phyloP scores from a whole-genome alignment of 1,284 basidiomycete species.

The Volvariella volvacea region DNA sequence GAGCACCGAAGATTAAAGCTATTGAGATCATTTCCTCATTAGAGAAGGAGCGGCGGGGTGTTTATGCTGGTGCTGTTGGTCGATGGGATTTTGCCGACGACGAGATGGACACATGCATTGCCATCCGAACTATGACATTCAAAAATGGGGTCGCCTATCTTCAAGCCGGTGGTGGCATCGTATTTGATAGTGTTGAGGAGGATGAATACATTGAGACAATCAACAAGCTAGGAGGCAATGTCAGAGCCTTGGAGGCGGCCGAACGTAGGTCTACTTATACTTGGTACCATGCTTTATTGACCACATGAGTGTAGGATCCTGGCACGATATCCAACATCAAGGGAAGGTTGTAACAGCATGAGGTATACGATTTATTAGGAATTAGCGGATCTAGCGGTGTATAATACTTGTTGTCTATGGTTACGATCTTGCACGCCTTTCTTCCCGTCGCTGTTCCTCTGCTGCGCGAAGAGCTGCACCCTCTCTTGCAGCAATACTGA shows the following conservation, averaged over 20 bases:
- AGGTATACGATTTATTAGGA: slow-evolving; percentile 13
- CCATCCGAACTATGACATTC: slow-evolving; percentile 97
- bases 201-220: slow-evolving; percentile 96
- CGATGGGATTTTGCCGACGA: slow-evolving; percentile 94
- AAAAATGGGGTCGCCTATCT: slow-evolving; percentile 91
- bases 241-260: slow-evolving; percentile 81
- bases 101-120: slow-evolving; percentile 98
- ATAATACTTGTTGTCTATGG: slow-evolving; percentile 9
- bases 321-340: slow-evolving; percentile 48
- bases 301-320: slow-evolving; percentile 43
- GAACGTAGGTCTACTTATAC: slow-evolving; percentile 60
- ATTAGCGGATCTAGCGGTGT: slow-evolving; percentile 9
- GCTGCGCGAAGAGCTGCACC: slow-evolving; percentile 46
- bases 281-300: slow-evolving; percentile 9
- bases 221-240: slow-evolving; percentile 90
- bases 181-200: slow-evolving; percentile 95
- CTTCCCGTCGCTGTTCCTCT: slow-evolving; percentile 13
- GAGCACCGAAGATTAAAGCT: slow-evolving; percentile 98
- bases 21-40: slow-evolving; percentile 89
- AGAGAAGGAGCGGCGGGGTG: slow-evolving; percentile 87
- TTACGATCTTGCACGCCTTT: slow-evolving; percentile 13
- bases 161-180: slow-evolving; percentile 97
- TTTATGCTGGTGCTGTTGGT: slow-evolving; percentile 97
- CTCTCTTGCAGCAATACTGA: slow-evolving; percentile 89
- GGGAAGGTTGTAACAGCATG: slow-evolving; percentile 21